phyloP scores from a whole-genome alignment of 1,139 yeast genomes.

The Yamadazyma membranifaciens region DNA sequence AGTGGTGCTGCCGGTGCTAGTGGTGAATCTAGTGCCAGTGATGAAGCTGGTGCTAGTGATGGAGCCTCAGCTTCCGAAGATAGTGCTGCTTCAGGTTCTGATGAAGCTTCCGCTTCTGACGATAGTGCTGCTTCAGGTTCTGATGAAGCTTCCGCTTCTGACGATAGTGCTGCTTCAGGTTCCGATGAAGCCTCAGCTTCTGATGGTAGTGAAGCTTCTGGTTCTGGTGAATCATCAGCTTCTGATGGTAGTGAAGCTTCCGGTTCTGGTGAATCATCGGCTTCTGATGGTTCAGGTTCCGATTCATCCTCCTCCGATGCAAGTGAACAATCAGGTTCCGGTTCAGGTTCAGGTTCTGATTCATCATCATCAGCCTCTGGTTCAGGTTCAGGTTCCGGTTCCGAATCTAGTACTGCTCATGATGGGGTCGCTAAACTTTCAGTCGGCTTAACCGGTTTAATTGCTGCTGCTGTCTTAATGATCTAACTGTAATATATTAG shows the following conservation, averaged over 20 bases:
- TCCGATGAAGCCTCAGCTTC: neutral
- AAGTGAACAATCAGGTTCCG: slow-evolving; percentile 7
- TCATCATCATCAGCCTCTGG: slow-evolving; percentile 1
- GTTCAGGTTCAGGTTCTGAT: slow-evolving; percentile 8
- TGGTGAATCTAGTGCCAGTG: slow-evolving; percentile 3
- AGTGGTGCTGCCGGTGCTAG: slow-evolving; percentile 2
- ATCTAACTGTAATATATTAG: slow-evolving; percentile 5
- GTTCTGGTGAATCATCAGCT: slow-evolving; percentile 2
- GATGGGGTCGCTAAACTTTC: slow-evolving; percentile 18
- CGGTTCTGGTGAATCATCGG: neutral
- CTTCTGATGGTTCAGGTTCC: neutral
- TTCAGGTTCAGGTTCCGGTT: slow-evolving; percentile 4
- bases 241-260: slow-evolving; percentile 3
- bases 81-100: slow-evolving; percentile 1
- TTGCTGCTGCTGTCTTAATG: slow-evolving; percentile 11
- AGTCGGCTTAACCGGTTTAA: slow-evolving; percentile 10
- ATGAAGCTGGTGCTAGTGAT: slow-evolving; percentile 5
- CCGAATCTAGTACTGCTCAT: neutral
- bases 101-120: neutral
- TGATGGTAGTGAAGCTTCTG: slow-evolving; percentile 1
- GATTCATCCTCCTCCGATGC: slow-evolving; percentile 6
- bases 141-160: neutral
- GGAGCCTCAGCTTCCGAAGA: slow-evolving; percentile 4
- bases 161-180: slow-evolving; percentile 5
- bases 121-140: slow-evolving; percentile 5